Conservation (phyloP, 305 asterid genomes). For the Ilex paraguariensis region DNA sequence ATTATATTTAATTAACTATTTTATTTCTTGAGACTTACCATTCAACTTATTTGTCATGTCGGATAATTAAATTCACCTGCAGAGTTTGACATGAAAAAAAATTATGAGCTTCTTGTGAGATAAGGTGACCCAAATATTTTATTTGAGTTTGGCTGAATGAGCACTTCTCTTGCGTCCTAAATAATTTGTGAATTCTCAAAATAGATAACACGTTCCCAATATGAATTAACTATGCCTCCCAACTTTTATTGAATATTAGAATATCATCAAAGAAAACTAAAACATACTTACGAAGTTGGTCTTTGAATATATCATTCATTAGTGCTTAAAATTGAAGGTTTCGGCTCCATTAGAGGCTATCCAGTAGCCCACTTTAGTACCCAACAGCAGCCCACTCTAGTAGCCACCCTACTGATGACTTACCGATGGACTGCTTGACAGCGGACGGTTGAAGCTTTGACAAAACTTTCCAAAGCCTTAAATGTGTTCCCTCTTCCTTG, state of each 20-base stretch:
- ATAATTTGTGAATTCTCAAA: neutral
- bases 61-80: no score
- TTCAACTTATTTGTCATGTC: no score
- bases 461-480: no score
- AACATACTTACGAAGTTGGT: neutral
- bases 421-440: no score
- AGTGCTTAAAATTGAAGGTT: neutral
- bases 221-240: neutral
- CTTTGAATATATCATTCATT: neutral
- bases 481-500: no score
- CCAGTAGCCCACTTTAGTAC: neutral
- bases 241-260: neutral
- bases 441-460: no score
- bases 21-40: no score
- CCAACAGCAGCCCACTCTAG: neutral
- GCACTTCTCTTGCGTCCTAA: neutral
- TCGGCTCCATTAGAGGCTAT: no score
- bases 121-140: neutral
- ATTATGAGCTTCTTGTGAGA: neutral
- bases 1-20: no score
- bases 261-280: neutral
- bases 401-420: no score
- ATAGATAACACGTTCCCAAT: neutral
- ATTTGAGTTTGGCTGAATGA: neutral
- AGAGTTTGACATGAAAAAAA: no score